Conservation (phyloP, 441 rosid species). For the Viola pubescens region DNA sequence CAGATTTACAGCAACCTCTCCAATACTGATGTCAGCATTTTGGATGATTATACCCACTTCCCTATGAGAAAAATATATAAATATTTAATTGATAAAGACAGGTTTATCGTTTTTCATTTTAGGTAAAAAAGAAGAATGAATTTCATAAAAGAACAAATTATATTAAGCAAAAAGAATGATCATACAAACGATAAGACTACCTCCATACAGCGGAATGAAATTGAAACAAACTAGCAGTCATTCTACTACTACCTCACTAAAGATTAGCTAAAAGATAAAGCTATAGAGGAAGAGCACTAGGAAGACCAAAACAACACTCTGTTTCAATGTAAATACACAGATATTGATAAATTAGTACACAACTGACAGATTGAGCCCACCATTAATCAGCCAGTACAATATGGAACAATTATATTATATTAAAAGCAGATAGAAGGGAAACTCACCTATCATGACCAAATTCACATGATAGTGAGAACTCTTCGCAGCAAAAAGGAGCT, state of each 20-base stretch:
- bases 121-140: neutral
- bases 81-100: slow-evolving; percentile 14
- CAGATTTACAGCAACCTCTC: slow-evolving; percentile 62
- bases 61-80: slow-evolving; percentile 33
- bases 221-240: too few relatives aligned
- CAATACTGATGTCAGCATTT: slow-evolving; percentile 57
- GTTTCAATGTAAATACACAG: too few relatives aligned
- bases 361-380: neutral
- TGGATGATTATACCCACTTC: slow-evolving; percentile 68
- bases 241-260: neutral
- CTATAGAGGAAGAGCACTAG: too few relatives aligned
- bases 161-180: neutral
- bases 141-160: neutral
- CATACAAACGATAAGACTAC: neutral
- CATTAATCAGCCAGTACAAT: neutral
- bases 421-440: slow-evolving; percentile 2
- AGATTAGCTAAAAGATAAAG: neutral
- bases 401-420: neutral
- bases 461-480: slow-evolving; percentile 70
- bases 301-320: too few relatives aligned
- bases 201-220: too few relatives aligned
- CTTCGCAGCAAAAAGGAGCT: slow-evolving; percentile 74
- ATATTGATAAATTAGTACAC: too few relatives aligned
- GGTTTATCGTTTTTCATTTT: slow-evolving; percentile 5
- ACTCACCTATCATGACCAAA: slow-evolving; percentile 84